Conservation (phyloP, 2,329 filamentous ascomycete genomes). For the Plenodomus biglobosus region DNA sequence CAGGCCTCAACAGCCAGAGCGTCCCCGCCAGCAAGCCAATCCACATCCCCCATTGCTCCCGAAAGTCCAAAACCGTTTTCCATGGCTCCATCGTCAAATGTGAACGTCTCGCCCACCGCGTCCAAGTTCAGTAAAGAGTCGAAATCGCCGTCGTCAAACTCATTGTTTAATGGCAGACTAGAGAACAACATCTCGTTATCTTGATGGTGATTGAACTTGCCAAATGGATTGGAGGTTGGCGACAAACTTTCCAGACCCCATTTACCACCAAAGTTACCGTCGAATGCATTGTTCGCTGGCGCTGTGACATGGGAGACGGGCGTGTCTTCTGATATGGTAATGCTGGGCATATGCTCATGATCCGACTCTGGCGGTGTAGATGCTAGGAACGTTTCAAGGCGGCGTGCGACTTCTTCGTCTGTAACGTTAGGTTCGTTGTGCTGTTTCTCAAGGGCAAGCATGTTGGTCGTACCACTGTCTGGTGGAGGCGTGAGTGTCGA, state of each 20-base stretch:
- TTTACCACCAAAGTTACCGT: slow-evolving; percentile 14
- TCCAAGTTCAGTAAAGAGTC: slow-evolving; percentile 46
- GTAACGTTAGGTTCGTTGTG: slow-evolving; percentile 36
- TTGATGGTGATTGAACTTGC: slow-evolving; percentile 37
- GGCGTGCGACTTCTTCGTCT: slow-evolving; percentile 52
- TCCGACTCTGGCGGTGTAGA: slow-evolving; percentile 52
- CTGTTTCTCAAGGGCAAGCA: slow-evolving; percentile 37
- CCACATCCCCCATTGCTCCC: slow-evolving; percentile 11
- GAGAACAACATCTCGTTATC: slow-evolving; percentile 41
- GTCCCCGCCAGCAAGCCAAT: slow-evolving; percentile 21
- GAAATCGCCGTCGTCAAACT: slow-evolving; percentile 46
- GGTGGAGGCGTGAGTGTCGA: slow-evolving; percentile 47
- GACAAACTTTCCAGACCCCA: slow-evolving; percentile 21
- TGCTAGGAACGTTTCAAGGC: slow-evolving; percentile 54
- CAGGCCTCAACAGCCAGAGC: slow-evolving; percentile 14
- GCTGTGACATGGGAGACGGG: slow-evolving; percentile 12
- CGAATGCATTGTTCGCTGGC: slow-evolving; percentile 1
- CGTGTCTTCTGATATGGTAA: slow-evolving; percentile 32
- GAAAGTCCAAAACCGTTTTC: slow-evolving; percentile 13
- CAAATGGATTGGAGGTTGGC: slow-evolving; percentile 22
- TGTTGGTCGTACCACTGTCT: slow-evolving; percentile 40
- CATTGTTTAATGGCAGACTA: slow-evolving; percentile 40
- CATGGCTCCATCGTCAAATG: slow-evolving; percentile 33
- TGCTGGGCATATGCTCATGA: slow-evolving; percentile 36
- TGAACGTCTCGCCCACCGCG: slow-evolving; percentile 43